These are phyloP conservation scores for Phytophthora brassicae DNA, from an alignment of 352 stramenopile species.

Conservation along the genomic window DNA sequence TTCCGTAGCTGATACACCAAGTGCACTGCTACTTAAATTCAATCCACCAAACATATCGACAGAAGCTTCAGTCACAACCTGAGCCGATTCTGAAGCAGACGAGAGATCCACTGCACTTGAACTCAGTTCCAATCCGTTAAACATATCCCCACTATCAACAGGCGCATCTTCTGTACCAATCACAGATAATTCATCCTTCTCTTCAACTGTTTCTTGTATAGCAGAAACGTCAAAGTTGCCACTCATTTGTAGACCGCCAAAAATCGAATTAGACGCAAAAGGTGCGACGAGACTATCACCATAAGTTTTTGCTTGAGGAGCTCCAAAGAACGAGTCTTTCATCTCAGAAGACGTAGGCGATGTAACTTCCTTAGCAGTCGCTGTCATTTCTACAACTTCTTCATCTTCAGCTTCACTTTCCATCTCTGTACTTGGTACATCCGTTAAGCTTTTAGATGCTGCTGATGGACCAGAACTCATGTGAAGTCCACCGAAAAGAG, in stretches of 20 bases:
- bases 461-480: slow-evolving; percentile 27
- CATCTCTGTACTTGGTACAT: slow-evolving; percentile 7
- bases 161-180: not conserved
- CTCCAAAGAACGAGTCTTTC: slow-evolving; percentile 60
- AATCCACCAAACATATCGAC: slow-evolving; percentile 26
- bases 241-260: slow-evolving; percentile 51
- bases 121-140: slow-evolving; percentile 27
- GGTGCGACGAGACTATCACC: slow-evolving; percentile 21
- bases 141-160: slow-evolving; percentile 21
- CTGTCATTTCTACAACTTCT: slow-evolving; percentile 8
- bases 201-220: slow-evolving; percentile 13
- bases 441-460: slow-evolving; percentile 12
- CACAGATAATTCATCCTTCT: slow-evolving; percentile 4
- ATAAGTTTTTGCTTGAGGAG: slow-evolving; percentile 12
- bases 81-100: not conserved
- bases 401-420: slow-evolving; percentile 11
- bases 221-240: slow-evolving; percentile 28
- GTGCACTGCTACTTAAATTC: slow-evolving; percentile 13
- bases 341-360: slow-evolving; percentile 46
- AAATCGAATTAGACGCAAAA: slow-evolving; percentile 37
- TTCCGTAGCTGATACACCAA: not conserved
- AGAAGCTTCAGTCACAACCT: not conserved
- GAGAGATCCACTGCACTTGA: slow-evolving; percentile 12
- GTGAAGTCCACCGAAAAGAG: slow-evolving; percentile 46
- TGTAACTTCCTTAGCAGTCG: slow-evolving; percentile 12